These are phyloP conservation scores for Monilinia fructigena DNA, from an alignment of 2,329 filamentous ascomycete genomes.

Conservation along the genomic window DNA sequence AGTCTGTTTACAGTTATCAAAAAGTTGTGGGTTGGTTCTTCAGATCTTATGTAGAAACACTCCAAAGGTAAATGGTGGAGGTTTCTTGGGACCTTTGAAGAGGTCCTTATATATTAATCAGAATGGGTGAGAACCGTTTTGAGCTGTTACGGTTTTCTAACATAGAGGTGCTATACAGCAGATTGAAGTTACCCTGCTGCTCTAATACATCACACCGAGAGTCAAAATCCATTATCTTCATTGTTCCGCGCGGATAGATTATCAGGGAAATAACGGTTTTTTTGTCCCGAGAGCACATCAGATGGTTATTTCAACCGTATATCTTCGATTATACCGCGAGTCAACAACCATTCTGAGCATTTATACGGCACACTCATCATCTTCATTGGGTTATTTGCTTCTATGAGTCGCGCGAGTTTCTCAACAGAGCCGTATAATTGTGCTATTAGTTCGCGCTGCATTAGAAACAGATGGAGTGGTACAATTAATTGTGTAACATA, in stretches of 20 bases:
- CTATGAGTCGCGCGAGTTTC: not conserved
- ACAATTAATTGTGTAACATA: not conserved
- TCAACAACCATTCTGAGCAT: accelerated
- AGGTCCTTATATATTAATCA: not conserved
- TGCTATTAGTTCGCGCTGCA: not conserved
- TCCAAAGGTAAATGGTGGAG: not conserved
- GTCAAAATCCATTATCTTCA: not conserved
- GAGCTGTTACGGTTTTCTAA: not conserved
- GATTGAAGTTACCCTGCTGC: too few species aligned
- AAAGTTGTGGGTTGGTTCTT: not conserved
- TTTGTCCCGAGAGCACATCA: not conserved
- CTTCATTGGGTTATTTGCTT: not conserved
- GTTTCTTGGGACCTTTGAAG: not conserved
- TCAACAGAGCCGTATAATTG: not conserved
- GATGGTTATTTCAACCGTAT: not conserved
- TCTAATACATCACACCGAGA: not conserved
- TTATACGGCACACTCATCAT: not conserved
- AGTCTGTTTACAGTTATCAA: not conserved
- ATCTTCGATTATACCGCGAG: not conserved
- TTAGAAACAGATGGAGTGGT: not conserved
- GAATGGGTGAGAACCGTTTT: too few species aligned
- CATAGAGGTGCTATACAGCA: too few species aligned
- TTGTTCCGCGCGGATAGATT: not conserved
- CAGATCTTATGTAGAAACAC: not conserved
- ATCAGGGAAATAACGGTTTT: too few species aligned